These are phyloP conservation scores for Zelonia costaricensis DNA, from an alignment of 208 protist genomes.

Conservation along the genomic window DNA sequence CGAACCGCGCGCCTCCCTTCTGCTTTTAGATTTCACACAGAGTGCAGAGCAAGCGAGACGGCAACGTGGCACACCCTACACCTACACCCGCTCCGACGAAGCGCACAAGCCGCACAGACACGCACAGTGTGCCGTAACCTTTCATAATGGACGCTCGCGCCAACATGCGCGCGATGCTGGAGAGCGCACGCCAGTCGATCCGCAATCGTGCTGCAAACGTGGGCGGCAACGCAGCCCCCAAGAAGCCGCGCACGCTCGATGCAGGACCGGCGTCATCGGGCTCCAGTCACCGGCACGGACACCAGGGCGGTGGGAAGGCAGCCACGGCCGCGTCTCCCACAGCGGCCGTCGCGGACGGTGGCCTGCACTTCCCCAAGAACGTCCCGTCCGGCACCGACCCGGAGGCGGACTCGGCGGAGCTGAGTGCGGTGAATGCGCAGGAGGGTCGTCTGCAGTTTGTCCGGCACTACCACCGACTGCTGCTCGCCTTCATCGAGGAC, in stretches of 20 bases:
- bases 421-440: conserved; percentile 43
- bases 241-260: conserved; percentile 13
- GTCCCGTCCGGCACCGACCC: background rate
- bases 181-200: conserved; percentile 29
- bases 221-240: background rate
- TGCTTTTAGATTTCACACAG: no score
- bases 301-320: no score
- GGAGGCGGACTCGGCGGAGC: background rate
- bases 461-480: conserved; percentile 60
- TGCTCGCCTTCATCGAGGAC: conserved; percentile 78
- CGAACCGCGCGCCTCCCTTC: no score
- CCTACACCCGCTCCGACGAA: background rate
- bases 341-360: conserved; percentile 1
- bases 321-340: conserved; percentile 32
- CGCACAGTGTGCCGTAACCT: background rate
- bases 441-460: conserved; percentile 74
- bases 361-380: conserved; percentile 20
- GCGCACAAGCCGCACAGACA: background rate
- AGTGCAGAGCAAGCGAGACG: no score
- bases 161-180: conserved; percentile 33
- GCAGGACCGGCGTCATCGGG: background rate
- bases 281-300: no score
- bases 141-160: conserved; percentile 22
- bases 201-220: conserved; percentile 30
- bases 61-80: no score